These are phyloP conservation scores for Massariosphaeria phaeospora DNA, from an alignment of 495 filamentous ascomycete genomes.

Conservation along the genomic window DNA sequence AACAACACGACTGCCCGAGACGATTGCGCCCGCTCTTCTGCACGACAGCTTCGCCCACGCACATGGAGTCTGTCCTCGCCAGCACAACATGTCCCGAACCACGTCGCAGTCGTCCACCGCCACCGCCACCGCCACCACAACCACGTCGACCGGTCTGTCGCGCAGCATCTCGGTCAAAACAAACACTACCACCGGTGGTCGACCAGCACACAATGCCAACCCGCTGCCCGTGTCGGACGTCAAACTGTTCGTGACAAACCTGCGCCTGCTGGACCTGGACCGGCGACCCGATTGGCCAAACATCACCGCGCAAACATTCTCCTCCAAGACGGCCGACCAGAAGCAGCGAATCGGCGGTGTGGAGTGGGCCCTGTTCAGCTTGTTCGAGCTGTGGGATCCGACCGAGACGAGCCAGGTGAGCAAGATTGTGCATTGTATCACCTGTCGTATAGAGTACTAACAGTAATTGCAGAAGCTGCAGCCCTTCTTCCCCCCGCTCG, in stretches of 20 bases:
- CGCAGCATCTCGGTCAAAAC: slow-evolving; percentile 33
- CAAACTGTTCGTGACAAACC: slow-evolving; percentile 71
- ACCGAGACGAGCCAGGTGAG: slow-evolving; percentile 64
- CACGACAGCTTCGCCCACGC: too few species aligned
- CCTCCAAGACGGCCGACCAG: slow-evolving; percentile 58
- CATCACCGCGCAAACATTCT: slow-evolving; percentile 60
- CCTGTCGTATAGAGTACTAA: not conserved
- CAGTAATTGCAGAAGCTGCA: slow-evolving; percentile 62
- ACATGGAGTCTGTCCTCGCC: slow-evolving; percentile 2
- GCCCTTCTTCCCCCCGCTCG: slow-evolving; percentile 82
- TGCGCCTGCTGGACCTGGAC: slow-evolving; percentile 75
- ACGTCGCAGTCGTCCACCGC: slow-evolving; percentile 19
- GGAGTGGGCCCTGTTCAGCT: slow-evolving; percentile 79
- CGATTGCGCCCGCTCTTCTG: too few species aligned
- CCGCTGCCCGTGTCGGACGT: slow-evolving; percentile 48
- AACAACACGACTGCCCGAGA: too few species aligned
- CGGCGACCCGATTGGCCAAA: slow-evolving; percentile 69
- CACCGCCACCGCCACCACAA: slow-evolving; percentile 7
- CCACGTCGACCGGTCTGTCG: slow-evolving; percentile 10
- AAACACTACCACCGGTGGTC: too few species aligned
- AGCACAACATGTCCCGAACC: slow-evolving; percentile 22
- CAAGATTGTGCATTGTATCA: not conserved
- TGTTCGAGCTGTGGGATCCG: slow-evolving; percentile 77
- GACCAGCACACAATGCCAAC: not conserved
- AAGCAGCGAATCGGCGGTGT: slow-evolving; percentile 72